Percentiles rank a stretch among this genome's conserved stretches.
Conservation (phyloP, 164 flowering plant genomes). For the Tetracentron sinense region DNA sequence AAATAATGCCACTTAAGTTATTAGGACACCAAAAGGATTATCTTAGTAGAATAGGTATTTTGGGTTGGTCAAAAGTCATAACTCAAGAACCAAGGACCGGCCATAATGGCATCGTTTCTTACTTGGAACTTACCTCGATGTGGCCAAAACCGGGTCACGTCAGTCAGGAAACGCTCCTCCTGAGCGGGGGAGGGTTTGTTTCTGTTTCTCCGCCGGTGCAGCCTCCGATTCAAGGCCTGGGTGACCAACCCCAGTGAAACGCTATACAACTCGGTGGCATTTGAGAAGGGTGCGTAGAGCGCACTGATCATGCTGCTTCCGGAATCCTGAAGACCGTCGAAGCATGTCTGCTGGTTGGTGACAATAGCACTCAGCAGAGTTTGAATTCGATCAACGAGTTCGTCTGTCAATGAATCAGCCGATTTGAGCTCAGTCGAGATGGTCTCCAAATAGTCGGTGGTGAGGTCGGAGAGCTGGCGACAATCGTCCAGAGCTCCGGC, state of each 20-base stretch:
- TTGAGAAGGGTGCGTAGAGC: constrained; percentile 18
- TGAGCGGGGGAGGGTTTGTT: no score
- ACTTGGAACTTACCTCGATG: no score
- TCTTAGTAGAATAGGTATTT: no score
- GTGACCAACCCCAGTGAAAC: constrained; percentile 45
- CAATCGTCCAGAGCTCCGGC: constrained; percentile 36
- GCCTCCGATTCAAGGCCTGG: constrained; percentile 20
- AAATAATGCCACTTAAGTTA: no score
- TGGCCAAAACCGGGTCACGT: constrained; percentile 3
- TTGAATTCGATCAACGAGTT: constrained; percentile 24
- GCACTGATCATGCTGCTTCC: constrained; percentile 19
- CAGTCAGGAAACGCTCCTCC: background rate
- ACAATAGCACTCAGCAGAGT: constrained; percentile 42
- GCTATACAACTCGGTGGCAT: constrained; percentile 34
- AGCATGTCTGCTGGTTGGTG: constrained; percentile 54
- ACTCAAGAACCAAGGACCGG: no score
- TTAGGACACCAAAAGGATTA: no score
- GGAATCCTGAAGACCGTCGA: constrained; percentile 36
- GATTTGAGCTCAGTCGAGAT: constrained; percentile 25
- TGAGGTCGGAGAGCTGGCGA: constrained; percentile 31
- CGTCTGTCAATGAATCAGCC: constrained; percentile 15
- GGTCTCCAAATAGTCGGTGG: constrained; percentile 25
- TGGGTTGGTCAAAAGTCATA: no score
- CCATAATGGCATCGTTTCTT: no score
- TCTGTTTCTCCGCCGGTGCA: constrained; percentile 3